Percentiles rank a stretch among this genome's conserved stretches.
These are phyloP conservation scores for Microcyclospora tardicrescens DNA, from an alignment of 2,329 filamentous ascomycete species.

Conservation along the genomic window DNA sequence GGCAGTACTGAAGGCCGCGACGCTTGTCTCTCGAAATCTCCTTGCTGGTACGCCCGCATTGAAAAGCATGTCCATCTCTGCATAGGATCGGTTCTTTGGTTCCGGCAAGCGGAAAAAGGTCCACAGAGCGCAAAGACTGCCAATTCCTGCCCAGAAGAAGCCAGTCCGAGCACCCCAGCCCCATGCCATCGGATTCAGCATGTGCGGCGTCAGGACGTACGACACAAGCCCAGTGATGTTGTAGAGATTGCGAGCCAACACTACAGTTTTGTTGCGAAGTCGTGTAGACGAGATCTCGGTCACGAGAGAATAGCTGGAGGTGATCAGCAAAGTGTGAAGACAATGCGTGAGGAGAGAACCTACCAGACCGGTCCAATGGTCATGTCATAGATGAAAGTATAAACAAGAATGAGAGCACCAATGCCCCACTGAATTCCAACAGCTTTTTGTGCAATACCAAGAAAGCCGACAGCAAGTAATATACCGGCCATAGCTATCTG, in stretches of 20 bases:
- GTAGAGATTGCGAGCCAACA: slow-evolving; percentile 19
- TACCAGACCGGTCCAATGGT: slow-evolving; percentile 19
- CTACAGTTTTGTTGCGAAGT: slow-evolving; percentile 18
- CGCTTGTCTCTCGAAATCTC: slow-evolving; percentile 23
- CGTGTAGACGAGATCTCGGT: slow-evolving; percentile 18
- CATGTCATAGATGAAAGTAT: slow-evolving; percentile 19
- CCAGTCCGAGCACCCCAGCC: slow-evolving; percentile 8
- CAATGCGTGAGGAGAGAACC: too few relatives aligned
- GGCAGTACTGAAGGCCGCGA: slow-evolving; percentile 1
- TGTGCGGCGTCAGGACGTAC: slow-evolving; percentile 15
- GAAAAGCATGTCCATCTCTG: slow-evolving; percentile 45
- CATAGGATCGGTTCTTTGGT: slow-evolving; percentile 30
- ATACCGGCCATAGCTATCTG: slow-evolving; percentile 8
- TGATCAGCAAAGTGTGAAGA: too few relatives aligned
- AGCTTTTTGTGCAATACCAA: slow-evolving; percentile 6
- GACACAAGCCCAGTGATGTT: slow-evolving; percentile 14
- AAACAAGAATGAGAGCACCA: slow-evolving; percentile 15
- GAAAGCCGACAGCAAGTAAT: slow-evolving; percentile 15
- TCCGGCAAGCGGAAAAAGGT: slow-evolving; percentile 33
- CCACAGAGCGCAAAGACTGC: slow-evolving; percentile 27
- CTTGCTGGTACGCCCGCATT: slow-evolving; percentile 32
- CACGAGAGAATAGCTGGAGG: slow-evolving; percentile 14
- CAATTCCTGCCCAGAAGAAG: slow-evolving; percentile 31
- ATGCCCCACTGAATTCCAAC: slow-evolving; percentile 14
- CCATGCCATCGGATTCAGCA: slow-evolving; percentile 15